phyloP scores from a whole-genome alignment of 2,329 filamentous ascomycete genomes.

The Ceratocystis cubensis region DNA sequence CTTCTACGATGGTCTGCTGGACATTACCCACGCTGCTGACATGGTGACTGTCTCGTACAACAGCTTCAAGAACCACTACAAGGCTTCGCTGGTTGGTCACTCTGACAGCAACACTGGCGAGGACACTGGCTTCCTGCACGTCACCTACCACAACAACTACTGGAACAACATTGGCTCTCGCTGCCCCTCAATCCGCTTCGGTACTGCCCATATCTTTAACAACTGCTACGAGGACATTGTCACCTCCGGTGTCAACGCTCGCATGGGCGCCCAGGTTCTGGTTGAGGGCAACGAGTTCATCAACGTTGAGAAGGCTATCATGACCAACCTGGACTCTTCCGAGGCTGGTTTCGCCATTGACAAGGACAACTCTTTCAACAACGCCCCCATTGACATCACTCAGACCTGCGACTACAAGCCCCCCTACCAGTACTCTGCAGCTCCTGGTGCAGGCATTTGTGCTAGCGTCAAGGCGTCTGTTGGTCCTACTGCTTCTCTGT shows the following conservation, averaged over 20 bases:
- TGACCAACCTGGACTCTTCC: slow-evolving; percentile 34
- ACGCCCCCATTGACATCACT: slow-evolving; percentile 29
- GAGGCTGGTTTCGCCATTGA: slow-evolving; percentile 34
- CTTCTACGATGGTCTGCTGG: slow-evolving; percentile 34
- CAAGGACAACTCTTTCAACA: slow-evolving; percentile 34
- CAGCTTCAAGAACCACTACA: slow-evolving; percentile 36
- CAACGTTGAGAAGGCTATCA: slow-evolving; percentile 32
- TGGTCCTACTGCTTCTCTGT: slow-evolving; percentile 21
- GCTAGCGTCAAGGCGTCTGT: slow-evolving; percentile 22
- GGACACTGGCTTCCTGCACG: slow-evolving; percentile 44
- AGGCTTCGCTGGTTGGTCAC: slow-evolving; percentile 49
- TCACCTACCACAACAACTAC: slow-evolving; percentile 51
- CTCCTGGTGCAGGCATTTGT: slow-evolving; percentile 23
- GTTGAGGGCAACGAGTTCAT: slow-evolving; percentile 41
- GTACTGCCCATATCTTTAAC: slow-evolving; percentile 41
- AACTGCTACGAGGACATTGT: slow-evolving; percentile 35
- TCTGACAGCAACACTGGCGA: slow-evolving; percentile 45
- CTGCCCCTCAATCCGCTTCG: slow-evolving; percentile 47
- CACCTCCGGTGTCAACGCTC: slow-evolving; percentile 41
- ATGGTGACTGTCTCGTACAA: slow-evolving; percentile 33
- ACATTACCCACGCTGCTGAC: slow-evolving; percentile 35
- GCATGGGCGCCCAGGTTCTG: slow-evolving; percentile 40
- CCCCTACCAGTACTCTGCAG: slow-evolving; percentile 28
- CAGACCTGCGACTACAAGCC: slow-evolving; percentile 26
- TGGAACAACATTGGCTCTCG: slow-evolving; percentile 49